Conservation (phyloP, 345 rosid species). For the Lumnitzera racemosa region DNA sequence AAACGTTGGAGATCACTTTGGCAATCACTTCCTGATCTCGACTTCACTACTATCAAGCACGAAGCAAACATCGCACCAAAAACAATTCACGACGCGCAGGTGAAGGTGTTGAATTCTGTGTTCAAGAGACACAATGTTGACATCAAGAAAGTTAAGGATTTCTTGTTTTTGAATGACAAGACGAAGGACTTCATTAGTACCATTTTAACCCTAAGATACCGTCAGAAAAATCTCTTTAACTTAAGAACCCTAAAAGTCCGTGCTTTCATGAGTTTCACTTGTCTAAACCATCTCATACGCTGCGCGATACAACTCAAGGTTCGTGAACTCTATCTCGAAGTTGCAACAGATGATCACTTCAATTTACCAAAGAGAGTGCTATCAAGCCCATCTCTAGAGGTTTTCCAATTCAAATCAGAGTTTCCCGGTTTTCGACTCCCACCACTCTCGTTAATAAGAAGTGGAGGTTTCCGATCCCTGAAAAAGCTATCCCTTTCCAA, state of each 20-base stretch:
- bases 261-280: slow-evolving; percentile 47
- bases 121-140: not conserved
- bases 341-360: slow-evolving; percentile 64
- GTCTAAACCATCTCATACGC: slow-evolving; percentile 59
- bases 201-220: slow-evolving; percentile 31
- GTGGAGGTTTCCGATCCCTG: slow-evolving; percentile 49
- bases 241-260: slow-evolving; percentile 57
- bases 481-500: slow-evolving; percentile 46
- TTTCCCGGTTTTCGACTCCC: slow-evolving; percentile 72
- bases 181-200: slow-evolving; percentile 31
- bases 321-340: slow-evolving; percentile 64
- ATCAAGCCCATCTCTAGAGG: slow-evolving; percentile 39
- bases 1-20: slow-evolving; percentile 66
- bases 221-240: slow-evolving; percentile 30
- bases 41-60: slow-evolving; percentile 48
- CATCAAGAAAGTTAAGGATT: slow-evolving; percentile 1
- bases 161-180: slow-evolving; percentile 6
- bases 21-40: slow-evolving; percentile 83
- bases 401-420: slow-evolving; percentile 47
- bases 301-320: slow-evolving; percentile 60
- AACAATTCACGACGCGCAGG: too few relatives aligned
- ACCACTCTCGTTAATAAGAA: slow-evolving; percentile 34
- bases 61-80: not conserved
- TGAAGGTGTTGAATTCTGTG: not conserved
- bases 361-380: slow-evolving; percentile 66